Conservation (phyloP, 345 rosid genomes). For the Eucalyptus polybractea region DNA sequence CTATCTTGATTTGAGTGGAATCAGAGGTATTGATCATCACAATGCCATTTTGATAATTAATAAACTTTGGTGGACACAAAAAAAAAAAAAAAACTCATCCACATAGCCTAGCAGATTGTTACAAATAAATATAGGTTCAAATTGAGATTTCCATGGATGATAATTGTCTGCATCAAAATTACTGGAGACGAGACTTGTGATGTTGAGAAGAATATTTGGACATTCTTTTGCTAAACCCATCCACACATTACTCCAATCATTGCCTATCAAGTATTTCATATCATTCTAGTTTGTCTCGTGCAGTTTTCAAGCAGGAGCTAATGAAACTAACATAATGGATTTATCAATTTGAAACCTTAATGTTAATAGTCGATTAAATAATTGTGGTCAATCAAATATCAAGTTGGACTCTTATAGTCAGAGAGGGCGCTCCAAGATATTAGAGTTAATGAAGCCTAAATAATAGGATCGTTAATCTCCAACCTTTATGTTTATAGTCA, state of each 20-base stretch:
- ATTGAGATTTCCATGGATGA: too few species aligned
- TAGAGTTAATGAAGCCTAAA: not conserved
- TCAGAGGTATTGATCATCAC: not conserved
- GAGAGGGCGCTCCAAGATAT: not conserved
- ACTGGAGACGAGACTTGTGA: not conserved
- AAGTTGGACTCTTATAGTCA: not conserved
- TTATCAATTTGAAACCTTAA: not conserved
- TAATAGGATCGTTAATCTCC: not conserved
- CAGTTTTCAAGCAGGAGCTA: not conserved
- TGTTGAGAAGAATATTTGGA: not conserved
- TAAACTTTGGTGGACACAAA: not conserved
- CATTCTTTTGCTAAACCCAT: not conserved
- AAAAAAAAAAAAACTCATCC: not conserved
- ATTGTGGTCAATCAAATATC: not conserved
- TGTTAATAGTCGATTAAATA: not conserved
- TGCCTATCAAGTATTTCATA: not conserved
- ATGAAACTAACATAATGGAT: not conserved
- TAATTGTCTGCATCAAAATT: not conserved
- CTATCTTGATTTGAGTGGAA: not conserved
- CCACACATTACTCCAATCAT: not conserved
- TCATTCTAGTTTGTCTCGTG: not conserved
- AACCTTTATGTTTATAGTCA: not conserved
- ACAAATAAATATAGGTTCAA: not conserved
- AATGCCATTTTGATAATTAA: not conserved
- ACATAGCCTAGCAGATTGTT: not conserved